phyloP scores from a whole-genome alignment of 257 asterid genomes.

The Pogostemon cablin region DNA sequence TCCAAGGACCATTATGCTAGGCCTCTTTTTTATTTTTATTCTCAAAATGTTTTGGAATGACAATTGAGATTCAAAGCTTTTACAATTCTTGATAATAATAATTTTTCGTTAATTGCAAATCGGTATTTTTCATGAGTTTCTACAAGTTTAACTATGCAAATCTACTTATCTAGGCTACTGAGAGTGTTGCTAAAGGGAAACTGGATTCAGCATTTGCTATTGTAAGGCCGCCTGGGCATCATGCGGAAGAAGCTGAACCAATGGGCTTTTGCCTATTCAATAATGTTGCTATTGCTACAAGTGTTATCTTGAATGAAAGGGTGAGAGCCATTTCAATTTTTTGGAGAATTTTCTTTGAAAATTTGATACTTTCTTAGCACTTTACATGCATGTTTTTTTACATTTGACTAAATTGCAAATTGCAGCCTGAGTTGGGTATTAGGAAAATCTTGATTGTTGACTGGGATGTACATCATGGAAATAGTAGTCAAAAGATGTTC shows the following conservation, averaged over 20 bases:
- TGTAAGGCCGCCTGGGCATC: constrained; percentile 95
- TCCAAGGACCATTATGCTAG: neutral
- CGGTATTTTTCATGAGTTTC: neutral
- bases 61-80: neutral
- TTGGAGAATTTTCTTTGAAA: constrained; percentile 19
- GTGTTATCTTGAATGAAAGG: constrained; percentile 62
- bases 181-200: constrained; percentile 79
- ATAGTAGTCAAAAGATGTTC: constrained; percentile 83
- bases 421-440: constrained; percentile 70
- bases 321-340: constrained; percentile 50
- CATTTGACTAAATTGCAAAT: constrained; percentile 1
- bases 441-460: constrained; percentile 76
- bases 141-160: neutral
- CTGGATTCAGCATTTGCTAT: constrained; percentile 80
- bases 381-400: constrained; percentile 21
- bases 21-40: neutral
- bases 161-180: constrained; percentile 52
- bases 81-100: neutral
- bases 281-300: constrained; percentile 81
- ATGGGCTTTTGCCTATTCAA: constrained; percentile 90
- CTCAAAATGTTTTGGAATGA: neutral
- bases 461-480: constrained; percentile 97
- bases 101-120: neutral
- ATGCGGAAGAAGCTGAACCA: constrained; percentile 72
- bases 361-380: constrained; percentile 1